Percentiles rank a stretch among this genome's conserved stretches.
phyloP scores from a whole-genome alignment of 2,329 filamentous ascomycete genomes.

The Fusarium cicatricum region DNA sequence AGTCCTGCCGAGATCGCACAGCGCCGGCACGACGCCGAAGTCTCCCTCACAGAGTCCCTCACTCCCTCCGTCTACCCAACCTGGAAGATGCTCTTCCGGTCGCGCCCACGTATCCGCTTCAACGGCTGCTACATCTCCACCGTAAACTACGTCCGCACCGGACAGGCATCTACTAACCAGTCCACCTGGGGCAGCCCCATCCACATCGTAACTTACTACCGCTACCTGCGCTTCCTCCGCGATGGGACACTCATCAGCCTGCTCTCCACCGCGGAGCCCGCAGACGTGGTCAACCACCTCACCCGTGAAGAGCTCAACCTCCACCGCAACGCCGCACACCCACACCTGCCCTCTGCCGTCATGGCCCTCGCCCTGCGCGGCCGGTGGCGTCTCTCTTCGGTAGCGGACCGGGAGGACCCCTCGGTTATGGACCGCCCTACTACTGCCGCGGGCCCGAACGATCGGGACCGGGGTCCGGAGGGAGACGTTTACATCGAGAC shows the following conservation, averaged over 20 bases:
- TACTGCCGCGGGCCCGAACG: neutral
- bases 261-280: constrained; percentile 80
- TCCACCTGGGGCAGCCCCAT: constrained; percentile 83
- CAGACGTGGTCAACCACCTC: constrained; percentile 87
- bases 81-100: constrained; percentile 78
- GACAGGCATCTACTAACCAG: constrained; percentile 74
- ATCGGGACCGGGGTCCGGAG: constrained; percentile 53
- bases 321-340: constrained; percentile 48
- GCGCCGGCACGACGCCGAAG: constrained; percentile 45
- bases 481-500: constrained; percentile 85
- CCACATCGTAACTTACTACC: constrained; percentile 97
- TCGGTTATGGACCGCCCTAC: constrained; percentile 14
- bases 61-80: constrained; percentile 57
- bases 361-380: constrained; percentile 74
- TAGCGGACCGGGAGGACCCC: constrained; percentile 44
- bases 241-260: constrained; percentile 86
- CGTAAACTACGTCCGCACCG: constrained; percentile 90
- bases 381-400: constrained; percentile 59
- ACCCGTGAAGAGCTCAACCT: constrained; percentile 72
- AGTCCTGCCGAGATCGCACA: constrained; percentile 49
- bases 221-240: constrained; percentile 93
- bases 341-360: constrained; percentile 54
- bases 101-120: constrained; percentile 87
- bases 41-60: constrained; percentile 52
- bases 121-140: constrained; percentile 97